Conservation (phyloP, 352 stramenopile species). For the Plasmopara viticola region DNA sequence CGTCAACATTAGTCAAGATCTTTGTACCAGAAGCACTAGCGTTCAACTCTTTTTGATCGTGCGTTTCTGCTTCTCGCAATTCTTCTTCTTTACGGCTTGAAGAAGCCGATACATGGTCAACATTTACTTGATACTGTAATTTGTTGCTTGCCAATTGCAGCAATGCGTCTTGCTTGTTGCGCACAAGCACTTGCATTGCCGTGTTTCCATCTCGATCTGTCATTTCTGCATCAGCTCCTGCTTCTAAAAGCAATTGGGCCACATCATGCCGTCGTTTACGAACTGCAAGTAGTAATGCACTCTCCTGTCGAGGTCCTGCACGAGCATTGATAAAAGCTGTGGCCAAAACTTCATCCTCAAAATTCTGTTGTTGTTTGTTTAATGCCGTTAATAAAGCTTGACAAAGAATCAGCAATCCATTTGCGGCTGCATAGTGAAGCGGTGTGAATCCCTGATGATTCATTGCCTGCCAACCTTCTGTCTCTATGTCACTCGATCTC, state of each 20-base stretch:
- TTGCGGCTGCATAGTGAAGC: conserved; percentile 49
- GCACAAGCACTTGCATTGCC: conserved; percentile 40
- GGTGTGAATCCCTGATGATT: conserved; percentile 56
- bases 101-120: not conserved
- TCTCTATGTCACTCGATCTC: conserved; percentile 3
- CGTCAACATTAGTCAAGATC: not conserved
- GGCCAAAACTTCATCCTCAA: conserved; percentile 35
- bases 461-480: conserved; percentile 30
- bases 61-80: conserved; percentile 15
- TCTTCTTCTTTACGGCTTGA: conserved; percentile 19
- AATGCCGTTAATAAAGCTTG: conserved; percentile 33
- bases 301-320: conserved; percentile 39
- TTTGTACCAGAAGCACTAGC: not conserved
- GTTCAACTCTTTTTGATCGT: conserved; percentile 1
- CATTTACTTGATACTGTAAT: too few species aligned
- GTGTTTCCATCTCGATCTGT: conserved; percentile 45
- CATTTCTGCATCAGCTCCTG: conserved; percentile 37
- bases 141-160: conserved; percentile 18
- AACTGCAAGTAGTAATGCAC: conserved; percentile 53
- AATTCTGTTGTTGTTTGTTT: conserved; percentile 19
- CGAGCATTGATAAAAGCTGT: conserved; percentile 25
- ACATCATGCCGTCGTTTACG: conserved; percentile 49
- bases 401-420: conserved; percentile 32
- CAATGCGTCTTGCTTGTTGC: conserved; percentile 45
- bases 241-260: conserved; percentile 31